Base-by-base conservation (phyloP, 345 rosid species). In the Salix caprea region DNA sequence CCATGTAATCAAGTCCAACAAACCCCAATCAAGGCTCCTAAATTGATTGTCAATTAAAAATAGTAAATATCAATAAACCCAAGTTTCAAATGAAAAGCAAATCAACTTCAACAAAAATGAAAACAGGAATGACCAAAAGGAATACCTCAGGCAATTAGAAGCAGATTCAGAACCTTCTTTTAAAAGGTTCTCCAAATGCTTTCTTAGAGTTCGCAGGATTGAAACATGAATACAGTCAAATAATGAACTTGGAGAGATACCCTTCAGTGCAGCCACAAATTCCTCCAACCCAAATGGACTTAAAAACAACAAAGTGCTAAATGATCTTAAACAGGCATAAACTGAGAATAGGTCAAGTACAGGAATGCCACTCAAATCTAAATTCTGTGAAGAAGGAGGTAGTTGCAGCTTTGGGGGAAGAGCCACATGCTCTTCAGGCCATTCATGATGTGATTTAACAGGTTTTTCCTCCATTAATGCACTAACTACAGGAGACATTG, bases 211-310 rank as follows among this genome's bases (percentile, higher is more conserved):
- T 86, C 86, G 91, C 84, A 96, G 84, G 81, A 96, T 86, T 76
- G 98, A 83, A 75, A 92, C 90, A 80, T 96, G 97, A 79, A 92
- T 88, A 86, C 85, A 83, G 84, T 92, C 98, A 86, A 96, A 78
- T 78, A 96, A 87, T 70, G 88, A 77, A 85, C 77, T 85, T 44
- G 91, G 85, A 74, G 84, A 83, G 72, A 78, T 76, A 74, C 87
- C 88, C 75, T 84, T 90, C 83, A 96, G 69, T 21, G 96, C 89
- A 40, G 85, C 86, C 83, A 88, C 91, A 77, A 96, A 96, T 77
- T 91, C 98, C 82, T 88, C 91, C 89, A 93, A 80, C 87, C 88
- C 92, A 84, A 96, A 96, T 69, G 99, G 99, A 74, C 99, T 93
- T 85, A 93, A 86, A 82, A 90, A 93, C 79, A 96, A 82, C 65